Conservation (phyloP, 441 rosid species). For the Bruguiera hainesii region DNA sequence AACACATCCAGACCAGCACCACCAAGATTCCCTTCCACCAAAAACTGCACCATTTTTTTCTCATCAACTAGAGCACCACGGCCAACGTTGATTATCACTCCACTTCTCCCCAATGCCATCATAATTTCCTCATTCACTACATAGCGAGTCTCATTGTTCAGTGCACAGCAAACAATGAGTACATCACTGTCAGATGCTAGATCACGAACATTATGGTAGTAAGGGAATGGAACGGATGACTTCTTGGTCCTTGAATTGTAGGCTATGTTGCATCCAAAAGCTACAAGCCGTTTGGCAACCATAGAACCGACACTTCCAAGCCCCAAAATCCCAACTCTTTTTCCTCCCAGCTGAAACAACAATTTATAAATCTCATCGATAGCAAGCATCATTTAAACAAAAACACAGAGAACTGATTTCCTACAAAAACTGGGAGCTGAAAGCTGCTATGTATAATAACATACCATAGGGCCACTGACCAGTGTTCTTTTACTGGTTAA, state of each 20-base stretch:
- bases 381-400: too few relatives aligned
- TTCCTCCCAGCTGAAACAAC: slow-evolving; percentile 46
- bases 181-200: slow-evolving; percentile 47
- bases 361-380: background rate
- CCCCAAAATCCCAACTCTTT: slow-evolving; percentile 59
- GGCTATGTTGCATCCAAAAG: slow-evolving; percentile 49
- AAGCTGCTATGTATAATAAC: too few relatives aligned
- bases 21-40: slow-evolving; percentile 39
- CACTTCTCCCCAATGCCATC: slow-evolving; percentile 53
- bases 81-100: slow-evolving; percentile 56
- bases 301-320: slow-evolving; percentile 46
- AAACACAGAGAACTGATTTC: too few relatives aligned
- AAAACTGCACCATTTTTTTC: slow-evolving; percentile 42
- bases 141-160: slow-evolving; percentile 41
- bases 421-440: too few relatives aligned
- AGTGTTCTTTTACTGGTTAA: too few relatives aligned
- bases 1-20: slow-evolving; percentile 76
- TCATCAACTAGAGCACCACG: slow-evolving; percentile 65
- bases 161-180: slow-evolving; percentile 43
- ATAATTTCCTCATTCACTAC: slow-evolving; percentile 47
- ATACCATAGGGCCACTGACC: too few relatives aligned
- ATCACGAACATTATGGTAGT: slow-evolving; percentile 32
- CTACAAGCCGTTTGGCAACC: slow-evolving; percentile 54
- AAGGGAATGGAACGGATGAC: slow-evolving; percentile 30
- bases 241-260: slow-evolving; percentile 55